Percentiles rank a stretch among this genome's conserved stretches.
phyloP scores from a whole-genome alignment of 441 rosid species.

The Macaranga tanarius region DNA sequence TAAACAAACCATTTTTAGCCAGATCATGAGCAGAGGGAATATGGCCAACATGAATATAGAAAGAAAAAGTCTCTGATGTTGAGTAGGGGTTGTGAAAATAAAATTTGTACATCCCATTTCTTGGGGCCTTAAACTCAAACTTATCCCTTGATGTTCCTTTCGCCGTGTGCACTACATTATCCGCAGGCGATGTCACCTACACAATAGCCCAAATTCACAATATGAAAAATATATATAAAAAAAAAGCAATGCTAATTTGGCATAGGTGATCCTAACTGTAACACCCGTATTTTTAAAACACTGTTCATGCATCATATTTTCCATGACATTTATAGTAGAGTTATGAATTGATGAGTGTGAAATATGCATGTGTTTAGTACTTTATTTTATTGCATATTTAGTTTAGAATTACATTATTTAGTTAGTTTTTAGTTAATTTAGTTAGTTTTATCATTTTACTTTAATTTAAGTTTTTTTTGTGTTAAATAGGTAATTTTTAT shows the following conservation, averaged over 20 bases:
- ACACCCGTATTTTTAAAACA: too few relatives aligned
- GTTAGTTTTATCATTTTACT: too few relatives aligned
- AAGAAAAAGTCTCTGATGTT: slow-evolving; percentile 86
- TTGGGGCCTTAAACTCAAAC: slow-evolving; percentile 82
- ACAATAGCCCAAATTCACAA: slow-evolving; percentile 6
- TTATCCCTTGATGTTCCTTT: slow-evolving; percentile 91
- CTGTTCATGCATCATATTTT: too few relatives aligned
- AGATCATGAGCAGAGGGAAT: slow-evolving; percentile 82
- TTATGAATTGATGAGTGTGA: too few relatives aligned
- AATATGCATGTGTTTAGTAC: too few relatives aligned
- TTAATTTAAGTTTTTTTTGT: too few relatives aligned
- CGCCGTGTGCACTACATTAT: slow-evolving; percentile 51
- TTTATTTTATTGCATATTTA: too few relatives aligned
- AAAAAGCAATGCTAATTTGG: not conserved
- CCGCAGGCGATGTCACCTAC: slow-evolving; percentile 77
- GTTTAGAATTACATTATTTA: too few relatives aligned
- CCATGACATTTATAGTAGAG: too few relatives aligned
- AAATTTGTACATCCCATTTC: slow-evolving; percentile 87
- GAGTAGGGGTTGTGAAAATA: slow-evolving; percentile 87
- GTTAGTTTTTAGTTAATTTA: too few relatives aligned
- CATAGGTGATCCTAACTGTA: not conserved
- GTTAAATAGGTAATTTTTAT: too few relatives aligned
- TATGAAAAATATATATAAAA: not conserved
- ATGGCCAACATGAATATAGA: slow-evolving; percentile 89
- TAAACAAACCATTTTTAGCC: slow-evolving; percentile 78